Conservation (phyloP, 345 rosid genomes). For the Brassica napus region DNA sequence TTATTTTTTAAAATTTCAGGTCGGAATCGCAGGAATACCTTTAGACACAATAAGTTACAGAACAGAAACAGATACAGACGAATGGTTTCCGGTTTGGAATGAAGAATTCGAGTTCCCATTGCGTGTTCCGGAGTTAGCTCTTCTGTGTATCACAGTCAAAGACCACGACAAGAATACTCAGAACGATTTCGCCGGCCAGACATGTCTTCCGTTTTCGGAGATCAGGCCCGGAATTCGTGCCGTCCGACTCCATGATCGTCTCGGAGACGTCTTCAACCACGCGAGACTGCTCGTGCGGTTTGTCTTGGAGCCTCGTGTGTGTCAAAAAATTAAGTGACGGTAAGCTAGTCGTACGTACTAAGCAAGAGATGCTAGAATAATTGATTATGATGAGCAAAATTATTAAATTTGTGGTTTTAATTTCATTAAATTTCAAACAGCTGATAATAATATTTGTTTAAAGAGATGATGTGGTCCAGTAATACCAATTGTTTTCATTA, state of each 20-base stretch:
- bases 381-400: not conserved
- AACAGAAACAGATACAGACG: slow-evolving; percentile 60
- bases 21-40: slow-evolving; percentile 68
- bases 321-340: slow-evolving; percentile 8
- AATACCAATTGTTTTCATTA: not conserved
- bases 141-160: slow-evolving; percentile 68
- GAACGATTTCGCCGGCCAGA: slow-evolving; percentile 85
- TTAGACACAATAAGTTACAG: slow-evolving; percentile 64
- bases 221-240: slow-evolving; percentile 66
- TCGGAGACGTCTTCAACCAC: slow-evolving; percentile 51
- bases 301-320: slow-evolving; percentile 23
- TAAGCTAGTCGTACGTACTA: not conserved
- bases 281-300: slow-evolving; percentile 55
- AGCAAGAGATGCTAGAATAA: not conserved
- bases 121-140: slow-evolving; percentile 72
- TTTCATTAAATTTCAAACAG: not conserved
- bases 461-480: slow-evolving; percentile 7
- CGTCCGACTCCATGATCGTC: slow-evolving; percentile 55
- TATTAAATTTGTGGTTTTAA: not conserved
- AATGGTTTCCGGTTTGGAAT: slow-evolving; percentile 82
- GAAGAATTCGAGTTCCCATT: slow-evolving; percentile 76
- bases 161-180: slow-evolving; percentile 69
- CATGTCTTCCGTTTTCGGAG: slow-evolving; percentile 75
- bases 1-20: slow-evolving; percentile 35
- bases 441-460: slow-evolving; percentile 2